phyloP scores from a whole-genome alignment of 2,329 filamentous ascomycete genomes.

The Sporothrix curviconia region DNA sequence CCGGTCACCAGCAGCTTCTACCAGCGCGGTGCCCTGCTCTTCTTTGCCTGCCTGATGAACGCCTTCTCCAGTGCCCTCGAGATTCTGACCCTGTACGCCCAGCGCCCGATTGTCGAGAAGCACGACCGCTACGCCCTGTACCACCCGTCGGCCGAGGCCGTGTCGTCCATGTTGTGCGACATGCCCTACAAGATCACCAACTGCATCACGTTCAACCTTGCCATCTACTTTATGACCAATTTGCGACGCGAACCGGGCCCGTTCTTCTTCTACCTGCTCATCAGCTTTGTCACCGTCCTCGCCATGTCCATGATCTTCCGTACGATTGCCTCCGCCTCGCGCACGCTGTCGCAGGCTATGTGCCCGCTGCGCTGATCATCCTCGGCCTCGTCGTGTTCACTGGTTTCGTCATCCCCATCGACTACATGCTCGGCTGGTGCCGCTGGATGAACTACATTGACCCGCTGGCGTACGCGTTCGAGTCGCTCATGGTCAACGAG shows the following conservation, averaged over 20 bases:
- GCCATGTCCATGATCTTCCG: constrained; percentile 85
- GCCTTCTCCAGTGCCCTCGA: constrained; percentile 76
- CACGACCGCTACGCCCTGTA: constrained; percentile 82
- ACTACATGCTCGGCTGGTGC: constrained; percentile 73
- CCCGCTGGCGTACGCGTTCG: constrained; percentile 73
- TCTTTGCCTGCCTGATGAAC: constrained; percentile 83
- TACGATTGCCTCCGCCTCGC: constrained; percentile 68
- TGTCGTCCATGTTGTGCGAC: constrained; percentile 79
- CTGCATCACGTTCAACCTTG: constrained; percentile 67
- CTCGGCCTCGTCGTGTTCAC: constrained; percentile 63
- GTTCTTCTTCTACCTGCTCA: constrained; percentile 81
- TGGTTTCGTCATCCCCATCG: constrained; percentile 57
- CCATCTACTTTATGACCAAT: constrained; percentile 82
- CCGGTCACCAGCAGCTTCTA: constrained; percentile 66
- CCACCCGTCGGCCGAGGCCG: constrained; percentile 82
- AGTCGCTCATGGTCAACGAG: constrained; percentile 76
- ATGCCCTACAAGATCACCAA: constrained; percentile 78
- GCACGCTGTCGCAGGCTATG: constrained; percentile 60
- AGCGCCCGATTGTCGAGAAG: constrained; percentile 89
- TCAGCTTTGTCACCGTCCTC: constrained; percentile 66
- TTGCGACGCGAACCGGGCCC: constrained; percentile 64
- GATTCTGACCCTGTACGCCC: constrained; percentile 79
- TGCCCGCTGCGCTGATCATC: constrained; percentile 55
- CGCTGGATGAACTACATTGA: constrained; percentile 79
- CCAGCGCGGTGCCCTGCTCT: constrained; percentile 70